Evolutionary conservation across 768 basidiomycete genomes (phyloP).

Genomic region (Leccinum longicurvipes): DNA sequence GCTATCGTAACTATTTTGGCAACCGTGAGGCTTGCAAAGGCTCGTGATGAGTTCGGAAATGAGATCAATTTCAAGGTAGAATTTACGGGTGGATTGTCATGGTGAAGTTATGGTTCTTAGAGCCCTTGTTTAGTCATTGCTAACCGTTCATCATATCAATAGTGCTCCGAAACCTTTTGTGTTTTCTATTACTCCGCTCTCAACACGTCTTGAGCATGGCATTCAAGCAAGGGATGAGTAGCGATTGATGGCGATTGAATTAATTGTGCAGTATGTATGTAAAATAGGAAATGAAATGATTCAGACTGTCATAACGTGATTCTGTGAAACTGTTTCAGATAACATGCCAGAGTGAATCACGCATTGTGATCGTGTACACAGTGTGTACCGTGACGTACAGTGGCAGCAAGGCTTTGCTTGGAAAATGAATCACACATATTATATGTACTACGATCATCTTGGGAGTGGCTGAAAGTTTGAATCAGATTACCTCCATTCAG

Average conservation of each 20-base stretch:
- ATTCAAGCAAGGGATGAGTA: conserved; percentile 5
- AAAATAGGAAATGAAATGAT: neutral
- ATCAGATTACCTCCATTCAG: neutral
- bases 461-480: neutral
- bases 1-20: conserved; percentile 31
- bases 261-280: neutral
- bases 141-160: neutral
- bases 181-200: conserved; percentile 17
- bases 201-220: conserved; percentile 10
- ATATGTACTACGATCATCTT: neutral
- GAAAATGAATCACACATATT: neutral
- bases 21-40: conserved; percentile 24
- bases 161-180: conserved; percentile 25
- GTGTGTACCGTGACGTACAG: neutral
- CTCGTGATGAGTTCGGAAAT: conserved; percentile 27
- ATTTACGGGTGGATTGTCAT: conserved; percentile 21
- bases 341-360: too few relatives aligned
- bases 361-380: too few relatives aligned
- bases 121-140: neutral
- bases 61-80: conserved; percentile 24
- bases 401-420: neutral
- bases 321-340: neutral
- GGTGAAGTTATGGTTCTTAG: conserved; percentile 10
- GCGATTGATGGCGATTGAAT: neutral
- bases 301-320: neutral